Evolutionary conservation across 805 yeast species (phyloP).

Genomic region (Candida gorgasii): DNA sequence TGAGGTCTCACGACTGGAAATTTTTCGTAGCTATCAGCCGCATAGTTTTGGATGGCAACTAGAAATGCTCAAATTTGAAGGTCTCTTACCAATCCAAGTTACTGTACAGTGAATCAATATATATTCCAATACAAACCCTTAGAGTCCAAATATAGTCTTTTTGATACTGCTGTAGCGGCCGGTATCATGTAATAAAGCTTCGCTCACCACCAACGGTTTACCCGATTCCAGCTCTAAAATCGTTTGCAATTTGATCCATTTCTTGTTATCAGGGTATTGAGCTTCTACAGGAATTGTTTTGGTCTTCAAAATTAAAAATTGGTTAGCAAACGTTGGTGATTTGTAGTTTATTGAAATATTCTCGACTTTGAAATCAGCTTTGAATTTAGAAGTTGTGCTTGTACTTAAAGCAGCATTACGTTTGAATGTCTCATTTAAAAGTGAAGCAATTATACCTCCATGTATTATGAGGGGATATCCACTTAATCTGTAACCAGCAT

Average conservation of each 20-base stretch:
- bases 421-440: slow-evolving; percentile 74
- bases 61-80: too few species aligned
- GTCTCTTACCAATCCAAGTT: too few species aligned
- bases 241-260: slow-evolving; percentile 47
- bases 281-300: slow-evolving; percentile 25
- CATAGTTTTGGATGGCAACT: too few species aligned
- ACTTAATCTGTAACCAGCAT: slow-evolving; percentile 73
- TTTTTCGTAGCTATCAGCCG: slow-evolving; percentile 6
- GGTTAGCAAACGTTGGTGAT: slow-evolving; percentile 77
- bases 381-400: slow-evolving; percentile 31
- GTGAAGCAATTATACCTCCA: slow-evolving; percentile 84
- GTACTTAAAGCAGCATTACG: slow-evolving; percentile 48
- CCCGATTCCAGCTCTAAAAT: slow-evolving; percentile 55
- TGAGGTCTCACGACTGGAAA: slow-evolving; percentile 6
- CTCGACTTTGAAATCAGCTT: slow-evolving; percentile 51
- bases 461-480: slow-evolving; percentile 89
- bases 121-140: not conserved
- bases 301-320: slow-evolving; percentile 67
- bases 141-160: not conserved
- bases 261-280: slow-evolving; percentile 22
- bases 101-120: too few species aligned
- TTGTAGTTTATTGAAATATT: slow-evolving; percentile 54
- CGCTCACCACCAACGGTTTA: slow-evolving; percentile 56
- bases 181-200: slow-evolving; percentile 47
- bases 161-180: slow-evolving; percentile 16